Evolutionary conservation across 805 yeast genomes (phyloP), one percentile per base, ranked within the genome.

Genomic region (Saccharomycopsis sp.): DNA sequence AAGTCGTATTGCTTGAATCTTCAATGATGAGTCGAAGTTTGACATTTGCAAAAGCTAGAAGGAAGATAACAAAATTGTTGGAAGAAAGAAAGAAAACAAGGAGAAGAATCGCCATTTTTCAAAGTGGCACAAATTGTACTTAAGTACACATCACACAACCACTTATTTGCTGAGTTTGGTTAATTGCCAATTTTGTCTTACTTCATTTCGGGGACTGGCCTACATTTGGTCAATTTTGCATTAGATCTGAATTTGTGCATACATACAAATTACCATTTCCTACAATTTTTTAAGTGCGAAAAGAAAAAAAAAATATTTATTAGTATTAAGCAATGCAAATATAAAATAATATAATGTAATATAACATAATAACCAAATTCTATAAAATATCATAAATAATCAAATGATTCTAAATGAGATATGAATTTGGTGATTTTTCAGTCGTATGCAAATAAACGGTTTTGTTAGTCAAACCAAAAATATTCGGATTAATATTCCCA

Each of bases 401-500:
- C n/a, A n/a, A n/a, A n/a, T n/a, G n/a, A n/a, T n/a, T n/a, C n/a
- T n/a, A n/a, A n/a, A n/a, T n/a, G n/a, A n/a, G n/a, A n/a, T n/a
- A n/a, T n/a, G n/a, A n/a, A n/a, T n/a, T n/a, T n/a, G n/a, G n/a
- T n/a, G n/a, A n/a, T n/a, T n/a, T n/a, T n/a, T n/a, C n/a, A n/a
- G n/a, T n/a, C n/a, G n/a, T n/a, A n/a, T n/a, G n/a, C n/a, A 19
- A 6, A 35, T 9, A 8, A 35, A 19, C 4, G 22, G 7, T 31
- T 35, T 21, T 14, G 22, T 7, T 7, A 21, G 9, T 22, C 28
- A 7, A 13, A 7, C 11, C 39, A 35, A 35, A 13, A 27, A 13
- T 27, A 27, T 9, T 27, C 29, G 29, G 29, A 22, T 21, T 14
- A 35, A 45, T 16, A n/a, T 51, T 44, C 22, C 56, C 56, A 34